Percentiles rank a stretch among this genome's conserved stretches.
These are phyloP conservation scores for Xylaria palmicola DNA, from an alignment of 495 filamentous ascomycete genomes.

Conservation along the genomic window DNA sequence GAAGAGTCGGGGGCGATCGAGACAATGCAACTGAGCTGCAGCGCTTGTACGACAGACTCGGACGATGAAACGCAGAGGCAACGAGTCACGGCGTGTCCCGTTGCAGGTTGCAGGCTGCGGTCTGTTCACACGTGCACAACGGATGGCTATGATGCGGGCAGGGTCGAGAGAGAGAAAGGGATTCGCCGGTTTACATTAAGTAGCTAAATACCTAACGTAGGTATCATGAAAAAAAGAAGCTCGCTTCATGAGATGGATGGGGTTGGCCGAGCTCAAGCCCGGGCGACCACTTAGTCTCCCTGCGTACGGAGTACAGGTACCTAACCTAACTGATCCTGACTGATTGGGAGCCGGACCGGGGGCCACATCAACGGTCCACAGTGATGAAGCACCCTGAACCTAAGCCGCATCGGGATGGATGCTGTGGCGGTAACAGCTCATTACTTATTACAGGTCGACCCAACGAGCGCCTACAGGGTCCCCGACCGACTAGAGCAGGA, in stretches of 20 bases:
- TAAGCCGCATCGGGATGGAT: constrained; percentile 3
- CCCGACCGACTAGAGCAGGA: not conserved
- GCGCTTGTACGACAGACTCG: not conserved
- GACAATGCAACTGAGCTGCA: not conserved
- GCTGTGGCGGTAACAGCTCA: not conserved
- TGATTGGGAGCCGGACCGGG: not conserved
- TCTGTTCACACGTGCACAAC: too few relatives aligned
- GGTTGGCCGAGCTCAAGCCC: too few relatives aligned
- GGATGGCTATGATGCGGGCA: too few relatives aligned
- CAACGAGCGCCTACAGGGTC: not conserved
- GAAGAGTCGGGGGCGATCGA: not conserved
- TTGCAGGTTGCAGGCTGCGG: not conserved
- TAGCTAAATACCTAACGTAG: too few relatives aligned
- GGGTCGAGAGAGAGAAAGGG: too few relatives aligned
- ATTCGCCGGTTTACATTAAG: too few relatives aligned
- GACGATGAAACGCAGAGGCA: constrained; percentile 8
- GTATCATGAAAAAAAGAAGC: too few relatives aligned
- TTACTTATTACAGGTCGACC: not conserved
- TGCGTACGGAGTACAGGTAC: too few relatives aligned
- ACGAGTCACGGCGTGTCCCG: too few relatives aligned
- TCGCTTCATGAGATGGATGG: too few relatives aligned
- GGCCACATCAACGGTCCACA: constrained; percentile 3
- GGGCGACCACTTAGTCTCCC: too few relatives aligned
- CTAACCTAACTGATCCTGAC: too few relatives aligned
- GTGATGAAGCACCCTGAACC: not conserved